Conservation (phyloP, 75 land plant species). For the Ceratopteris richardii region DNA sequence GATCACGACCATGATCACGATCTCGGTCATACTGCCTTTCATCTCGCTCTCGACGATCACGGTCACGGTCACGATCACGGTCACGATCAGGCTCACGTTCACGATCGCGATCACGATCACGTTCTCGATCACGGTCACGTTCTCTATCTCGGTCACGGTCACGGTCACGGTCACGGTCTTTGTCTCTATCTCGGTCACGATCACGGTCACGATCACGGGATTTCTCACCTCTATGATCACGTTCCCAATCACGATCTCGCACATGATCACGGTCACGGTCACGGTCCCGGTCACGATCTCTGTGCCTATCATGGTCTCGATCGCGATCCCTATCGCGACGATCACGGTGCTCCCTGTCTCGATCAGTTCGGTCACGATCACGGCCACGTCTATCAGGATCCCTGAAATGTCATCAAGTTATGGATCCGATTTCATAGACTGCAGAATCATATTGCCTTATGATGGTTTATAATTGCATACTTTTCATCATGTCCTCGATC, state of each 20-base stretch:
- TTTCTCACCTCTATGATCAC: conserved; percentile 40
- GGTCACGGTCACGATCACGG: conserved; percentile 24
- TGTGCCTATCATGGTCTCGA: conserved; percentile 34
- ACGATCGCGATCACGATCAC: conserved; percentile 44
- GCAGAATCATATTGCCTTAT: too few relatives aligned
- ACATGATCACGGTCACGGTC: conserved; percentile 38
- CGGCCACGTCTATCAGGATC: too few relatives aligned
- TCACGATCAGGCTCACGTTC: conserved; percentile 41
- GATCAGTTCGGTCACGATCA: conserved; percentile 18
- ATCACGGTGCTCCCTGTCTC: conserved; percentile 37
- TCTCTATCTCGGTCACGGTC: conserved; percentile 5
- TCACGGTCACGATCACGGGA: conserved; percentile 28
- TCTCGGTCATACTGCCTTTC: conserved; percentile 35
- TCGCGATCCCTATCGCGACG: conserved; percentile 46
- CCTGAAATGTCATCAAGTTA: background rate
- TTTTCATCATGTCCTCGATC: conserved; percentile 62
- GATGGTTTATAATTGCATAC: too few relatives aligned
- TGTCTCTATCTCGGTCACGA: conserved; percentile 32
- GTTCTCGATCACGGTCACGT: conserved; percentile 2
- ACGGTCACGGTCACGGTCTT: conserved; percentile 19
- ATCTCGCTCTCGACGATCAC: conserved; percentile 25
- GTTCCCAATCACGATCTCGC: conserved; percentile 44
- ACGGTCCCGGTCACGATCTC: conserved; percentile 44
- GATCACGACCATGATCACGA: conserved; percentile 2
- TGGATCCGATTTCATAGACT: too few relatives aligned